Percentiles rank a stretch among this genome's conserved stretches.
These are phyloP conservation scores for Scheffersomyces lignicola DNA, from an alignment of 1,139 yeast species.

Conservation along the genomic window DNA sequence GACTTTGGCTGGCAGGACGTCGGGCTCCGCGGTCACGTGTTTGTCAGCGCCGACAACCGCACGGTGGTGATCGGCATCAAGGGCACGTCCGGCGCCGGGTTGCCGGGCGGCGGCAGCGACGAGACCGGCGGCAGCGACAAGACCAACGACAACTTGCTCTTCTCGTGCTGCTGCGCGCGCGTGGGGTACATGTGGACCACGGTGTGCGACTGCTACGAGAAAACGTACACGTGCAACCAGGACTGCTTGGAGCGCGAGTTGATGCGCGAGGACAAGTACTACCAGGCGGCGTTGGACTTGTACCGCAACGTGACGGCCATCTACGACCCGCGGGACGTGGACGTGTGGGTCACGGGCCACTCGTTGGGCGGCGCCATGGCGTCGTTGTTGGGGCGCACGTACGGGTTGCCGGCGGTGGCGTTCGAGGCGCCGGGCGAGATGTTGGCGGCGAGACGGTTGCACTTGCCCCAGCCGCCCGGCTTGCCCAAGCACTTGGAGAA, in stretches of 20 bases:
- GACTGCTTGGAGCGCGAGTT: constrained; percentile 80
- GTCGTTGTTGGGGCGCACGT: constrained; percentile 80
- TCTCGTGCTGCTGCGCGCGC: constrained; percentile 96
- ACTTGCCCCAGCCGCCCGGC: constrained; percentile 93
- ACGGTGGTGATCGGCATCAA: constrained; percentile 81
- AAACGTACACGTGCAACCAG: constrained; percentile 86
- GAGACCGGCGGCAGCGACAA: constrained; percentile 83
- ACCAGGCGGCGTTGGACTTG: constrained; percentile 75
- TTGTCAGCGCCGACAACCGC: constrained; percentile 62
- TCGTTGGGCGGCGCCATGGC: constrained; percentile 92
- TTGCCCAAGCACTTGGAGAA: constrained; percentile 76
- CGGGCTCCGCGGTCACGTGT: constrained; percentile 90
- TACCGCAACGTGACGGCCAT: constrained; percentile 67
- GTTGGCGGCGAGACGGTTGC: constrained; percentile 79
- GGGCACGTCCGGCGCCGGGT: constrained; percentile 89
- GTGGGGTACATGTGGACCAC: constrained; percentile 91
- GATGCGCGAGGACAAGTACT: constrained; percentile 74
- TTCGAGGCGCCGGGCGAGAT: constrained; percentile 94
- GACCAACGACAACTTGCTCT: constrained; percentile 80
- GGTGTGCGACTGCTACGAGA: constrained; percentile 90
- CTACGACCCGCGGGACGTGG: constrained; percentile 63
- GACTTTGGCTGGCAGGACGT: constrained; percentile 84
- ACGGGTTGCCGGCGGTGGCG: constrained; percentile 85
- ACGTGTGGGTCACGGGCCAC: constrained; percentile 93
- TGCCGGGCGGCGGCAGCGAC: constrained; percentile 71